A percentile compares a stretch with the other conserved stretches of the same genome.
Evolutionary conservation across 768 basidiomycete genomes (phyloP).

Genomic region (Boletus sp.): DNA sequence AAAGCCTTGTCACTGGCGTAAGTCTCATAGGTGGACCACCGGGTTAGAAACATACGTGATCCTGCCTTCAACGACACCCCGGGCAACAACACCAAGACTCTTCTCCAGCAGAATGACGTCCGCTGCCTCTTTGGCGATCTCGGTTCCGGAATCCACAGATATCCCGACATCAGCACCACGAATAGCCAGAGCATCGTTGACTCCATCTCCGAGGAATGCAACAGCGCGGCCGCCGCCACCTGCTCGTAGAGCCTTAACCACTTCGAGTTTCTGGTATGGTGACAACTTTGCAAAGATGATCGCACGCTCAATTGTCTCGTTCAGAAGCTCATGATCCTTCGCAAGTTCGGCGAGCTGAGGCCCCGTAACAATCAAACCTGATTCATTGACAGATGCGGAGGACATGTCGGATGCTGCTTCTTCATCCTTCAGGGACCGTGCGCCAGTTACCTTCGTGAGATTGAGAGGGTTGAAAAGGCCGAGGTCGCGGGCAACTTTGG

Average conservation of each 20-base stretch:
- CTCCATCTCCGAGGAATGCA: constrained; percentile 32
- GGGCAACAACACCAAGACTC: constrained; percentile 33
- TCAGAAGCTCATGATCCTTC: constrained; percentile 25
- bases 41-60: constrained; percentile 27
- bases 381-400: constrained; percentile 17
- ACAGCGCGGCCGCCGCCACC: constrained; percentile 29
- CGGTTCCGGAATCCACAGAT: constrained; percentile 33
- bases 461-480: constrained; percentile 30
- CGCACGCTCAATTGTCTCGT: constrained; percentile 31
- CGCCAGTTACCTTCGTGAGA: constrained; percentile 1
- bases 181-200: constrained; percentile 33
- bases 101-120: constrained; percentile 38
- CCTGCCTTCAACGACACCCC: constrained; percentile 34
- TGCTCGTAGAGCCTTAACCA: constrained; percentile 30
- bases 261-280: constrained; percentile 34
- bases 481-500: constrained; percentile 38
- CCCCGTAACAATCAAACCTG: constrained; percentile 28
- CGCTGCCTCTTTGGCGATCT: constrained; percentile 40
- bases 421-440: constrained; percentile 24
- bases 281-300: constrained; percentile 33
- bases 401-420: constrained; percentile 16
- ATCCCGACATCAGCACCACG: constrained; percentile 34
- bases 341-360: constrained; percentile 28
- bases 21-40: constrained; percentile 1
- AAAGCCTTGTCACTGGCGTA: constrained; percentile 24